Evolutionary conservation across 164 flowering plant genomes (phyloP).

Genomic region (Aristolochia contorta): DNA sequence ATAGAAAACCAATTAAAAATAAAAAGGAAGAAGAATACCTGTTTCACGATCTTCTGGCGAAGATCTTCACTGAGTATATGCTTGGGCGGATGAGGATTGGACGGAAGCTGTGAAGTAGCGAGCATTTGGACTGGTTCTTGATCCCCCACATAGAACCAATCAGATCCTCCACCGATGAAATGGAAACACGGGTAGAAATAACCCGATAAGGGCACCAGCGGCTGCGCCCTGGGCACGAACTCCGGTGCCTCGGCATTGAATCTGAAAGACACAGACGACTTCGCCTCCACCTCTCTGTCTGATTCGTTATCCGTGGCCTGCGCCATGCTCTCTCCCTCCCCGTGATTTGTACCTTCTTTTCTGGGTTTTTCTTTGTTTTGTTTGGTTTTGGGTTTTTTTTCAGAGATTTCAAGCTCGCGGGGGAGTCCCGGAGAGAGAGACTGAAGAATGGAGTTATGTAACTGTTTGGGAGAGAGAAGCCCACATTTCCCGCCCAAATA

Average conservation of each 20-base stretch:
- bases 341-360: background rate
- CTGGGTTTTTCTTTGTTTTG: background rate
- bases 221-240: constrained; percentile 74
- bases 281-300: constrained; percentile 14
- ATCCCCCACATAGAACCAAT: constrained; percentile 62
- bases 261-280: constrained; percentile 34
- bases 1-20: too few species aligned
- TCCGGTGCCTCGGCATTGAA: constrained; percentile 91
- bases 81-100: constrained; percentile 27
- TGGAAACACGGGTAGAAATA: constrained; percentile 62
- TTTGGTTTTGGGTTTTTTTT: too few species aligned
- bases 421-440: too few species aligned
- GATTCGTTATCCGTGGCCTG: constrained; percentile 20
- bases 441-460: constrained; percentile 19
- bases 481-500: constrained; percentile 38
- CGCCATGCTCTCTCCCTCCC: background rate
- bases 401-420: background rate
- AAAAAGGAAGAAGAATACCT: constrained; percentile 58
- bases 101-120: constrained; percentile 15
- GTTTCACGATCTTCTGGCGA: constrained; percentile 66
- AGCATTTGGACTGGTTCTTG: constrained; percentile 39
- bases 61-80: constrained; percentile 56
- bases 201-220: constrained; percentile 47
- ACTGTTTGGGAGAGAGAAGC: constrained; percentile 23
- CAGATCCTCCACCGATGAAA: constrained; percentile 34